Evolutionary conservation across 2,329 filamentous ascomycete genomes (phyloP), one percentile per base, ranked within the genome.

Genomic region (Xylariaceae sp.): DNA sequence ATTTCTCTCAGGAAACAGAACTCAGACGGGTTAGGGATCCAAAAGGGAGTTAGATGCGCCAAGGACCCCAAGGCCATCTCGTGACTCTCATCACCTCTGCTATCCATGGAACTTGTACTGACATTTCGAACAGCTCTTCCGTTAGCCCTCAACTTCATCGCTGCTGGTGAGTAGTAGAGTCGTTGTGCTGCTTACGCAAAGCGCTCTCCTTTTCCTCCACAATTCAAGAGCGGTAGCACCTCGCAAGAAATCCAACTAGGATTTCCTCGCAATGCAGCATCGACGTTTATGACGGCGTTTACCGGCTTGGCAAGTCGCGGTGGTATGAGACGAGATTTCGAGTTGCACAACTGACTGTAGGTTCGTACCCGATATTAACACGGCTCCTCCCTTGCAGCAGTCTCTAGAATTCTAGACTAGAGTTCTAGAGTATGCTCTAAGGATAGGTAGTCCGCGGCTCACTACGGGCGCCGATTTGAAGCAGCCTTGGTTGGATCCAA

Each of bases 131-230:
- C 68, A 95, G 90, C 89, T 64, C 77, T 91, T 63, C 90, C 90
- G 66, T 79, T 95, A 75, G 89, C 90, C 74, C 81, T 95, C 71
- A 95, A 95, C 78, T 95, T 95, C 79, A 90, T 95, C 78, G 90
- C 90, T 74, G 91, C 90, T 79, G 89, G 90, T 95, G 86, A 93
- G 90, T 93, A 76, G 74, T 74, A 72, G 72, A 70, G 69, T 68
- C 59, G 61, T 54, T 61, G 54, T 65, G 61, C 66, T 61, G 64
- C 64, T 62, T 59, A 54, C 50, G 54, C 62, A 50, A 65, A 65
- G 58, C 20, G 41, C 37, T 61, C 67, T 62, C 61, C 63, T 68
- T 65, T 65, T 61, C 57, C 66, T 73, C 67, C 67, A 65, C 73
- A 79, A 75, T 78, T 77, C 73, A 77, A 79, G 81, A 85, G 87